Conservation (phyloP, 2,329 filamentous ascomycete species). For the Dactylonectria estremocensis region DNA sequence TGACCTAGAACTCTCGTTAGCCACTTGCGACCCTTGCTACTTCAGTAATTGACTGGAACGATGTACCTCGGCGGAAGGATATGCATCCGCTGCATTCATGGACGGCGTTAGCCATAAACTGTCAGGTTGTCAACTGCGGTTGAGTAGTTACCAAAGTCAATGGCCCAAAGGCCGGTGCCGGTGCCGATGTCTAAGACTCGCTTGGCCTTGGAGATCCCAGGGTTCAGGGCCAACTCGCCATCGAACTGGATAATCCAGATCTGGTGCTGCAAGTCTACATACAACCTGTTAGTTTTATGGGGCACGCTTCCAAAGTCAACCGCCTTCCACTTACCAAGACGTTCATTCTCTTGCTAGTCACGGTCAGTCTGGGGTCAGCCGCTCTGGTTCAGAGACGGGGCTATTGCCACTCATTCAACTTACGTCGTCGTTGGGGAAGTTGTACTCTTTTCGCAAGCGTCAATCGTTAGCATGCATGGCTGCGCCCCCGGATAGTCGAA, state of each 20-base stretch:
- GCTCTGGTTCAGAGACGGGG: background rate
- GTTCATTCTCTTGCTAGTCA: constrained; percentile 36
- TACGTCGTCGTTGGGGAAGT: constrained; percentile 42
- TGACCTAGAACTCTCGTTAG: constrained; percentile 25
- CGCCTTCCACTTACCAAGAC: constrained; percentile 30
- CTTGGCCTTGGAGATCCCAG: constrained; percentile 34
- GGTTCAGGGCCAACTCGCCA: constrained; percentile 31
- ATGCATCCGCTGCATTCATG: constrained; percentile 30
- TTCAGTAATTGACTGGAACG: background rate
- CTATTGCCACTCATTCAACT: constrained; percentile 3
- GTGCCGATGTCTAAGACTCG: constrained; percentile 48
- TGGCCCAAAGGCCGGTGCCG: constrained; percentile 47
- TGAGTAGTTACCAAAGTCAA: constrained; percentile 40
- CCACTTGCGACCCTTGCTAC: background rate
- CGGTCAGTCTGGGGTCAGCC: background rate
- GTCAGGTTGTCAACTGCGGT: background rate
- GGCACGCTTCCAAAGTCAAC: background rate
- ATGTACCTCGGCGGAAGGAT: constrained; percentile 33
- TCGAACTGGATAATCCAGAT: constrained; percentile 36
- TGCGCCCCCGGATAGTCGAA: background rate
- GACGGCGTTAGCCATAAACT: background rate
- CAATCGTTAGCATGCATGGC: constrained; percentile 1
- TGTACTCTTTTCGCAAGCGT: constrained; percentile 38
- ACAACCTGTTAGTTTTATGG: background rate
- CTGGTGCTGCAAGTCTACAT: constrained; percentile 35